These are phyloP conservation scores for Alternaria ethzedia DNA, from an alignment of 2,329 filamentous ascomycete species.

Conservation along the genomic window DNA sequence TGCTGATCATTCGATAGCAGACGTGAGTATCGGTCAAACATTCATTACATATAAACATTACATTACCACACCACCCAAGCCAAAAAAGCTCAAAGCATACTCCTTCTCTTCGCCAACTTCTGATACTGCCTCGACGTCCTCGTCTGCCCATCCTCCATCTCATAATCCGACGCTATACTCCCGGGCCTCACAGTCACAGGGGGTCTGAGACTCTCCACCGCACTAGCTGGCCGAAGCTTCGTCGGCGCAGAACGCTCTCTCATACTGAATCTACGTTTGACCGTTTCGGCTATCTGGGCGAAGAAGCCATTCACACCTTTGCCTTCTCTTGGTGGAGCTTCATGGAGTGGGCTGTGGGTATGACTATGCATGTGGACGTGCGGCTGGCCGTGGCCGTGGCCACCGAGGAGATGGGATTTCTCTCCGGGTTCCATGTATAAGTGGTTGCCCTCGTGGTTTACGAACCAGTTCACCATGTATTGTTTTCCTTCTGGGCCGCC, in stretches of 20 bases:
- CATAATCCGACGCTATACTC: conserved; percentile 34
- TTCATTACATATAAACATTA: conserved; percentile 1
- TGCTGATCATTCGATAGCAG: not conserved
- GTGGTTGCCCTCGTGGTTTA: conserved; percentile 58
- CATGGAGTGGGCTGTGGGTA: conserved; percentile 3
- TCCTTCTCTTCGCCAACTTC: conserved; percentile 47
- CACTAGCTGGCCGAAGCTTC: conserved; percentile 29
- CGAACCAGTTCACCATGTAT: conserved; percentile 54
- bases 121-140: conserved; percentile 42
- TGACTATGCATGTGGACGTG: conserved; percentile 17
- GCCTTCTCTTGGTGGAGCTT: not conserved
- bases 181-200: conserved; percentile 22
- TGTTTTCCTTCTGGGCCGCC: conserved; percentile 60
- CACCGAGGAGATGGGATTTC: conserved; percentile 28
- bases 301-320: not conserved
- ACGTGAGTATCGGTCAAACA: too few species aligned
- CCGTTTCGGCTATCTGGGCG: conserved; percentile 6
- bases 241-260: conserved; percentile 13
- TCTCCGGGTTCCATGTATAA: conserved; percentile 59
- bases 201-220: conserved; percentile 17
- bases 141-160: conserved; percentile 45
- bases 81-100: conserved; percentile 35
- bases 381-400: conserved; percentile 14
- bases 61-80: not conserved
- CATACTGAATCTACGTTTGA: conserved; percentile 17